Conservation (phyloP, 208 protist species). For the Trypanosoma caninum region DNA sequence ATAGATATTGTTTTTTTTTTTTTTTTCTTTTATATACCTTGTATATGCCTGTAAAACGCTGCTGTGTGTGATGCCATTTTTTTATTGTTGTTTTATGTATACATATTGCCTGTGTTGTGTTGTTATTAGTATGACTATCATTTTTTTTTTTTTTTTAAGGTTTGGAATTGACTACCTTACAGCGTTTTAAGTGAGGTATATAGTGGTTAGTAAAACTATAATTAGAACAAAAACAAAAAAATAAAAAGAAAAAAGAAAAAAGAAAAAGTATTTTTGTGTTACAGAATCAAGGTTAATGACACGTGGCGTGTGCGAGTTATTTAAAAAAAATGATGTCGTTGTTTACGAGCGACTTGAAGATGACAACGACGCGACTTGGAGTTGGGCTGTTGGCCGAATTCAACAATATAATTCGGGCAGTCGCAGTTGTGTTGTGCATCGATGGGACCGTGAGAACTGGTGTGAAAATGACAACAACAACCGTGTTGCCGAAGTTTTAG, state of each 20-base stretch:
- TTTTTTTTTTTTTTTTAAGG: conserved; percentile 9
- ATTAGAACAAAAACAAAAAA: background rate
- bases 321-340: conserved; percentile 13
- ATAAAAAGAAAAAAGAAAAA: conserved; percentile 6
- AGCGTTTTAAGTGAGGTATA: too few species aligned
- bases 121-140: background rate
- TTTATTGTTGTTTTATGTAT: background rate
- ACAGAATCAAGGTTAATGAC: background rate
- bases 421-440: conserved; percentile 8
- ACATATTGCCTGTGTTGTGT: background rate
- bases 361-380: conserved; percentile 4
- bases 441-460: conserved; percentile 15
- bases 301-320: background rate
- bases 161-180: too few species aligned
- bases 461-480: background rate
- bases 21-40: too few species aligned
- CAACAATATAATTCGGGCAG: background rate
- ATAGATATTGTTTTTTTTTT: background rate
- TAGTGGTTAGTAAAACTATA: background rate
- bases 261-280: conserved; percentile 12
- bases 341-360: conserved; percentile 16
- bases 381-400: conserved; percentile 21
- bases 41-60: too few species aligned
- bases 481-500: background rate
- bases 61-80: background rate